Evolutionary conservation across 2,329 filamentous ascomycete species (phyloP), one percentile per base, ranked within the genome.

Genomic region (Diaporthe sp.): DNA sequence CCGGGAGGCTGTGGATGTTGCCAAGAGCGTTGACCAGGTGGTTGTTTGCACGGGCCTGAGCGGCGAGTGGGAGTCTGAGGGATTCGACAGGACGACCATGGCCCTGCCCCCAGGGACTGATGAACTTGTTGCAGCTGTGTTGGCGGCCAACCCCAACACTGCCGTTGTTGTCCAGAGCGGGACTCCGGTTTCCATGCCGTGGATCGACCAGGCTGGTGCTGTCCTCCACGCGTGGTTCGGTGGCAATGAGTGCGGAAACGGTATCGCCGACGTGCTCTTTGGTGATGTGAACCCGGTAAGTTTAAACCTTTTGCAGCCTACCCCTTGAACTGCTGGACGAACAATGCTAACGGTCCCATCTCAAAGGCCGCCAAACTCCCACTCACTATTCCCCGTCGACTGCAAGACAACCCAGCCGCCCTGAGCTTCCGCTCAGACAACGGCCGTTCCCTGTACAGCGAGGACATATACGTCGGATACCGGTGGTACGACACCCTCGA

Each of bases 381-480:
- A 0, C 86, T 95, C 31, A 93, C 89, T 3, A 96, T 96, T 85
- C 94, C 95, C 1, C 87, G 87, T 71, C 87, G 88, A 22, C 81
- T 93, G 1, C 89, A 93, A 80, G 92, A 95, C 80, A 95, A 94
- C 77, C 94, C 94, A 1, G 90, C 93, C 0, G 95, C 92, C 84
- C 87, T 95, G 79, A 96, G 95, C 86, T 96, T 92, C 83, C 86
- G 88, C 51, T 89, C 89, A 17, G 94, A 96, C 82, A 91, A 92
- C 49, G 90, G 93, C 60, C 89, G 93, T 75, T 92, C 93, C 0
- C 85, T 95, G 1, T 97, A 96, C 81, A 93, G 93, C 62, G 94
- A 97, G 83, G 94, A 95, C 76, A 87, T 97, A 61, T 96, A 95
- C 82, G 88, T 96, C 51, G 94, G 94, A 4, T 97, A 97, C 84